Evolutionary conservation across 345 rosid species (phyloP), one percentile per base, ranked within the genome.

Genomic region (Physaria fendleri): DNA sequence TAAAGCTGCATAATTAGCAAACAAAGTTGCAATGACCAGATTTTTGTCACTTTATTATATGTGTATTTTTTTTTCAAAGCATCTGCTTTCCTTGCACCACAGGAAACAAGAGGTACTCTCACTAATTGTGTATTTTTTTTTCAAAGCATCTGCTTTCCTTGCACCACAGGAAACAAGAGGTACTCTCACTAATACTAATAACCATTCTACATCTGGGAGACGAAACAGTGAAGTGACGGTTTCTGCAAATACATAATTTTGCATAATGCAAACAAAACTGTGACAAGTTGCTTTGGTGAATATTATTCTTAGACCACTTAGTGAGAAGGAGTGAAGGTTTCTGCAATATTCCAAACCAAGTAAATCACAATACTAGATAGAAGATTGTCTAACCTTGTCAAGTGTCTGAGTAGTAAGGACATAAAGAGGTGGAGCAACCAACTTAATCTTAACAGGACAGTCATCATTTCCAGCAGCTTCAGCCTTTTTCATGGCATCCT

Each of bases 341-440:
- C 9, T 52, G 21, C 8, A 54, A 8, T 2, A 43, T 11, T 28
- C 21, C 45, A 25, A 32, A 29, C 25, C 44, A 24, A n/a, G 39
- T 12, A 2, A 50, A 67, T 23, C 58, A 39, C 6, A 18, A 2
- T 12, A 17, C 15, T 29, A 55, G 52, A 20, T 30, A 23, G 46
- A 62, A 59, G 14, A 39, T 20, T 29, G 27, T 37, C 80, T 61
- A 45, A 90, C 99, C 97, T 94, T 94, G 76, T 90, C 97, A 53
- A 90, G 93, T 12, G 99, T 94, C 66, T 90, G 99, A 46, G 96
- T 87, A 39, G 97, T 94, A 57, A 90, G 96, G 65, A 90, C 97
- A 77, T 90, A 90, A 17, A 90, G 90, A 40, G 99, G 99, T 56
- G 97, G 92, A 35, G 96, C 97, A 79, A 90, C 99, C 70, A 90